Base-by-base conservation (phyloP, 1,284 basidiomycete genomes). In the Malassezia vespertilionis region DNA sequence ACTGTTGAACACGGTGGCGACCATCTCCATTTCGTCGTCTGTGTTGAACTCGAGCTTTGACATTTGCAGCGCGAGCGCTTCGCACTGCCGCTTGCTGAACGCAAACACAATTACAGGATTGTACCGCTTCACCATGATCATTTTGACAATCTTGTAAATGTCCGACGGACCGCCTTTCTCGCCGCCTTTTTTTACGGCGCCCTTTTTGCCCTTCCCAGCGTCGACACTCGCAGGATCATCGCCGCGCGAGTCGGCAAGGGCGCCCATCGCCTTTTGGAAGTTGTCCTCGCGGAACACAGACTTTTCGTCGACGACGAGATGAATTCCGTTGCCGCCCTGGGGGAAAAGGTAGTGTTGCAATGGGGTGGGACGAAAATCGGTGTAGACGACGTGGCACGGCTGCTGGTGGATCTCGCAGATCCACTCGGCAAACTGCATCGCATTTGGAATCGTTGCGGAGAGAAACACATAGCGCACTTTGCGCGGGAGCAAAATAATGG, bases 381-480 rank as follows among this genome's bases (percentile, higher is more conserved):
- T 99, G 72, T 97, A 99, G 39, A 99, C 91, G 63, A 99, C 87
- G 70, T 99, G 93, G 72, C 93, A 97, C 0, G 93, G 91, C 67
- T 97, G 93, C 46, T 91, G 83, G 66, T 97, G 93, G 1, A 84
- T 90, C 69, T 89, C 84, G 74, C 84, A 88, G 66, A 97, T 89
- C 93, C 93, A 99, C 72, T 95, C 86, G 31, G 91, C 89, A 60
- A 99, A 99, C 71, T 99, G 88, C 87, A 95, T 93, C 8, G 93
- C 90, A 73, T 99, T 97, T 30, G 93, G 93, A 52, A 99, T 97
- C 21, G 93, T 99, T 44, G 93, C 91, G n/a, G 93, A 99, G 30
- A 97, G 81, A 75, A 99, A 97, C 54, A 97, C 93, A 70, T 95
- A 93, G 72, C 85, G 88, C 49, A 97, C 91, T 20, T 81, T 82